Base-by-base conservation (phyloP, 768 basidiomycete genomes). In the Mycena olivaceomarginata region DNA sequence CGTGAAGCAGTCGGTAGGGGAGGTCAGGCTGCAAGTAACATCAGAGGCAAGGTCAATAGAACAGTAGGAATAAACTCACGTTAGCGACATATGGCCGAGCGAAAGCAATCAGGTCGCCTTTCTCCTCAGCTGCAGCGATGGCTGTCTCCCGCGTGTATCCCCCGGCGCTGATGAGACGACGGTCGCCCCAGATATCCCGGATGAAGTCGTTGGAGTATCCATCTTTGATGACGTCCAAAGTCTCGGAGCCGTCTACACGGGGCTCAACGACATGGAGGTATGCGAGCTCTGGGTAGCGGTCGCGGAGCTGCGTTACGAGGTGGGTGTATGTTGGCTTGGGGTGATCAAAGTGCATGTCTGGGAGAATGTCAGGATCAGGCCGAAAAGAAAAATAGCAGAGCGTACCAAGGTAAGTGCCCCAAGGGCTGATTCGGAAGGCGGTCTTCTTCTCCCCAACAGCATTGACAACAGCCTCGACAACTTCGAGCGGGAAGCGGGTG, bases 401-500 rank as follows among this genome's bases (percentile, higher is more conserved):
- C 53, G 4, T 9, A 53, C 53, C 53, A 22, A n/a, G 20, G 70
- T 80, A 84, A 2, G 67, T 45, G 18, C 79, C 81, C 86, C 85
- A 90, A 3, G 87, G 89, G 72, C 87, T 87, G 15, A 91, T 43
- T 7, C 90, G 86, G 64, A 91, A 81, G 0, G 83, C 89, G 9
- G 86, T 84, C 7, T 83, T 84, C n/a, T 89, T 86, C 48, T 83
- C 77, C 6, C 59, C 59, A 37, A 60, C 59, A 2, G 59, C 59
- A 4, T 60, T 60, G 25, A 60, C 59, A 8, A 60, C 59, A 7
- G 59, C 59, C 15, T 60, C 59, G 4, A 11, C 59, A 18, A 60
- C 13, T 60, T 60, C 59, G 15, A 60, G 59, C 59, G 59, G 59
- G 37, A 60, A 60, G 15, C 59, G 59, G 7, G 59, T 39, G 11